phyloP scores from a whole-genome alignment of 2,329 filamentous ascomycete genomes.

The Talaromyces funiculosus region DNA sequence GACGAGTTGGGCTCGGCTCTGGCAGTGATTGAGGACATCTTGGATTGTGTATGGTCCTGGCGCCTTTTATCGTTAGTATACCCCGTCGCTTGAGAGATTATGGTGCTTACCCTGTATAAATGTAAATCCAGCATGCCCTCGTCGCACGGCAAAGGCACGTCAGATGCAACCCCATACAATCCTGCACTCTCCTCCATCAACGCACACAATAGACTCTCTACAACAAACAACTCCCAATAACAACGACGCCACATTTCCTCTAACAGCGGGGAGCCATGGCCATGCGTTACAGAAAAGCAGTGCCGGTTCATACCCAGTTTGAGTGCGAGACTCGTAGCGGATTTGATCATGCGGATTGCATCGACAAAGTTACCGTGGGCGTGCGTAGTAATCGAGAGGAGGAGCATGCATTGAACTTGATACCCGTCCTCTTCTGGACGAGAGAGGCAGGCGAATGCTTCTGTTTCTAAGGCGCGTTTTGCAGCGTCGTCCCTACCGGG shows the following conservation, averaged over 20 bases:
- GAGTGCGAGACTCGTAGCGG: slow-evolving; percentile 63
- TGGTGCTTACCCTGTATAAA: not conserved
- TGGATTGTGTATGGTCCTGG: slow-evolving; percentile 51
- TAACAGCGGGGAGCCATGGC: slow-evolving; percentile 53
- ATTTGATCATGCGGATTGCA: slow-evolving; percentile 42
- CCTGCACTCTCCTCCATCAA: slow-evolving; percentile 37
- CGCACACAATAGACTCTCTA: slow-evolving; percentile 72
- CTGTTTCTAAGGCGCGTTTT: slow-evolving; percentile 13
- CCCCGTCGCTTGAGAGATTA: not conserved
- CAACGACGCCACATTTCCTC: slow-evolving; percentile 81
- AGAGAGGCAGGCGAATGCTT: slow-evolving; percentile 15
- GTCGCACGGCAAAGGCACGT: slow-evolving; percentile 69
- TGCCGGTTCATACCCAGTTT: slow-evolving; percentile 66
- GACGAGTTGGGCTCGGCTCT: slow-evolving; percentile 56
- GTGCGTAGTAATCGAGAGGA: slow-evolving; percentile 27
- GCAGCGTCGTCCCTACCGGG: not conserved
- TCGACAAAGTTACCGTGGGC: slow-evolving; percentile 22
- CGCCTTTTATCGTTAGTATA: slow-evolving; percentile 37
- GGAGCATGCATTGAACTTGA: slow-evolving; percentile 28
- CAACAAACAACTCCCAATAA: slow-evolving; percentile 74
- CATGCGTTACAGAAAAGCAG: slow-evolving; percentile 44
- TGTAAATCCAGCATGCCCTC: slow-evolving; percentile 38
- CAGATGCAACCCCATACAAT: slow-evolving; percentile 44
- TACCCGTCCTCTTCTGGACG: slow-evolving; percentile 20
- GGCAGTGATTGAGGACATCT: slow-evolving; percentile 53